Base-by-base conservation (phyloP, 805 yeast genomes). In the Monosporozyma siamensis region DNA sequence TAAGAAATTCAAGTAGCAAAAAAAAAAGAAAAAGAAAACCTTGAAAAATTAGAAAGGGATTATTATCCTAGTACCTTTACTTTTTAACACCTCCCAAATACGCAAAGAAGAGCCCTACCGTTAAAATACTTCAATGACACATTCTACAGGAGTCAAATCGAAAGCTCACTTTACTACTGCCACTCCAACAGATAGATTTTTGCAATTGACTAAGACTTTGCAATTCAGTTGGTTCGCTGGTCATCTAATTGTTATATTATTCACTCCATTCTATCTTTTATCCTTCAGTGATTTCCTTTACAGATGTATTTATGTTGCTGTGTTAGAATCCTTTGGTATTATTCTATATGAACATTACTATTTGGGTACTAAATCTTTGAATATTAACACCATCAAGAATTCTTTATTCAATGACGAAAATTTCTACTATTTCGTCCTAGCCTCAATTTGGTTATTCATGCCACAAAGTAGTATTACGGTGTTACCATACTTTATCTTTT, bases 161-260 rank as follows among this genome's bases (percentile, higher is more conserved):
- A 29, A 14, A 4, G 8, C 22, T 14, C 29, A 29, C 6, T 4
- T 9, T 17, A 18, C 39, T 6, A 25, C 40, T 24, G 12, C 30
- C 14, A 27, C 42, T 29, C n/a, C 36, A 4, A 15, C 34, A 12
- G 36, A 44, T 6, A 53, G 44, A 25, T 40, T 56, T 4, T 26
- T 51, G n/a, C 43, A 44, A 23, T 42, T 59, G 25, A 47, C 61
- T 21, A 55, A 72, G 61, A 69, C 79, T 12, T 59, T 75, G 44
- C 89, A 85, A 62, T 82, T 83, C 52, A 78, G 76, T 4, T 88
- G 95, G 95, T 84, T 84, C 59, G 54, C 58, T 10, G 81, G 82
- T 37, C 83, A 79, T 50, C 59, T 66, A n/a, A 48, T 65, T 38
- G 76, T 76, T 4, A 59, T 77, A 17, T 22, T 63, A 9, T 51